phyloP scores from a whole-genome alignment of 1,284 basidiomycete genomes.

The Ustilago tritici region DNA sequence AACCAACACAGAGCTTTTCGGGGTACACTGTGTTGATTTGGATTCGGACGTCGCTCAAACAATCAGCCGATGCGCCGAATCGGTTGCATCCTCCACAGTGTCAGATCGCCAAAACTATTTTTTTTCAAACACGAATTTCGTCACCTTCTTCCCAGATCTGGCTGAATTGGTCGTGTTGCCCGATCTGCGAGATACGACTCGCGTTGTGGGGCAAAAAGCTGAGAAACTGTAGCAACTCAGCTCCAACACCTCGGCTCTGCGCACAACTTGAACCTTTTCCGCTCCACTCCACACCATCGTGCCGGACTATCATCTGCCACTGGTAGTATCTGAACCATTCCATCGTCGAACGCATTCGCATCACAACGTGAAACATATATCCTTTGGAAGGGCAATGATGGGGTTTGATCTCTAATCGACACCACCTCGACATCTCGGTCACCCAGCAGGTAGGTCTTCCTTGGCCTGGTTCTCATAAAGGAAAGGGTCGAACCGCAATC shows the following conservation, averaged over 20 bases:
- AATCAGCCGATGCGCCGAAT: background rate
- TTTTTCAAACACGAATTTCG: background rate
- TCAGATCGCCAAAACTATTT: background rate
- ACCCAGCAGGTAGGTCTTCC: background rate
- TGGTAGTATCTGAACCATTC: too few species aligned
- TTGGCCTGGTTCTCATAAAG: background rate
- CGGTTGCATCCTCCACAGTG: background rate
- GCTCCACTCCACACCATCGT: too few species aligned
- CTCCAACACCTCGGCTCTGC: conserved; percentile 1
- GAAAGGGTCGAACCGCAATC: too few species aligned
- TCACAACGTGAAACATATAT: too few species aligned
- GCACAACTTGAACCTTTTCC: too few species aligned
- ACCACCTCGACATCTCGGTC: too few species aligned
- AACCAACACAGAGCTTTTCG: conserved; percentile 1
- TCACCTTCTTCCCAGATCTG: background rate
- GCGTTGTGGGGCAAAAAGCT: background rate
- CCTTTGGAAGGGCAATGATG: too few species aligned
- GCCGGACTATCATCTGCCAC: too few species aligned
- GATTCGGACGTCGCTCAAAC: background rate
- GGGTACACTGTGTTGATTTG: background rate
- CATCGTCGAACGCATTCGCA: too few species aligned
- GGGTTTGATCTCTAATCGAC: too few species aligned
- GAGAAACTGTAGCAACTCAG: conserved; percentile 1
- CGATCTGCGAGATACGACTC: background rate
- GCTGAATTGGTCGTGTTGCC: background rate